These are phyloP conservation scores for Rubia yunnanensis DNA, from an alignment of 257 asterid species.

Conservation along the genomic window DNA sequence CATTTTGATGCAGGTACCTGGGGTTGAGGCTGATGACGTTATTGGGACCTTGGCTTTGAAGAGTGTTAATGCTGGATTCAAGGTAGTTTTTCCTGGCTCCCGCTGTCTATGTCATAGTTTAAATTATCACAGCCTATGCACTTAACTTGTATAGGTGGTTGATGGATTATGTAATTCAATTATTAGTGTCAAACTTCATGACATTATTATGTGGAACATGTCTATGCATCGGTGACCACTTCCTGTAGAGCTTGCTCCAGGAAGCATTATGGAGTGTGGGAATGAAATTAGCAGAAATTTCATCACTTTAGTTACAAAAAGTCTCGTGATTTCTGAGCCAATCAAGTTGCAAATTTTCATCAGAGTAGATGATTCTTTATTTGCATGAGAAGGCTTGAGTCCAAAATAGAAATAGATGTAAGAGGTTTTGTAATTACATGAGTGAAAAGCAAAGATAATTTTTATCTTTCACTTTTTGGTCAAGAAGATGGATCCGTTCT, in stretches of 20 bases:
- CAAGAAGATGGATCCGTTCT: background rate
- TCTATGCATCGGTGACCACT: background rate
- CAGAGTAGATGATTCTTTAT: background rate
- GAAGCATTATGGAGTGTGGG: background rate
- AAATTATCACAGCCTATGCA: background rate
- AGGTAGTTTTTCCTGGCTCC: constrained; percentile 31
- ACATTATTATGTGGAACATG: background rate
- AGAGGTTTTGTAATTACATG: background rate
- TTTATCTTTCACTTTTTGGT: background rate
- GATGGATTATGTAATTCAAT: background rate
- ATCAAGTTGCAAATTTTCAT: background rate
- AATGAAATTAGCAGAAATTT: background rate
- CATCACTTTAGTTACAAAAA: background rate
- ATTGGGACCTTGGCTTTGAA: constrained; percentile 89
- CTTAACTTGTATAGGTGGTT: background rate
- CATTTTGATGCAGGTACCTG: constrained; percentile 72
- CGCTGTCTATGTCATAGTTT: background rate
- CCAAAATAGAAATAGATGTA: background rate
- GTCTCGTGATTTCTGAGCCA: background rate
- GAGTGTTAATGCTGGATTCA: constrained; percentile 79
- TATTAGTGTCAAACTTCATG: background rate
- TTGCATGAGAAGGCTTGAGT: background rate
- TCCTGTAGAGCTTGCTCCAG: background rate
- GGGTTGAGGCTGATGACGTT: constrained; percentile 99
- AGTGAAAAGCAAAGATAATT: too few relatives aligned